Evolutionary conservation across 2,329 filamentous ascomycete species (phyloP).

Genomic region (Calonectria honghensis): DNA sequence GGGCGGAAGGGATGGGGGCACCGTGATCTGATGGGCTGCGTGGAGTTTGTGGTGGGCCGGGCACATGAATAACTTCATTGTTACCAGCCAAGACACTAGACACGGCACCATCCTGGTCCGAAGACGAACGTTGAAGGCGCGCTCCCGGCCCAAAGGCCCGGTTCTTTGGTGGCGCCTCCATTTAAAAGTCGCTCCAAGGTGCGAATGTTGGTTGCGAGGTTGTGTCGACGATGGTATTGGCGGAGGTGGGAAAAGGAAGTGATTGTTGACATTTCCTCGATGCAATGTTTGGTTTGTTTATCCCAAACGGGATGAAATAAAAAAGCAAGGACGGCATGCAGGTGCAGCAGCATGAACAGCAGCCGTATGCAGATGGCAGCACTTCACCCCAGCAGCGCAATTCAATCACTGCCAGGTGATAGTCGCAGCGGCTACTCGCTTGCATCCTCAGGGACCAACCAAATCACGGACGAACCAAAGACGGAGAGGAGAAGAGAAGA

Average conservation of each 20-base stretch:
- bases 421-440: background rate
- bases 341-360: background rate
- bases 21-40: background rate
- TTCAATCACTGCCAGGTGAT: constrained; percentile 1
- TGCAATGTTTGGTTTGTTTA: background rate
- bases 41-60: background rate
- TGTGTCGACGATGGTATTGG: background rate
- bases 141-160: too few species aligned
- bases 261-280: constrained; percentile 1
- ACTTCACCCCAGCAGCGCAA: constrained; percentile 4
- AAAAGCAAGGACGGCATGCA: constrained; percentile 17
- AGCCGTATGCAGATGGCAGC: constrained; percentile 11
- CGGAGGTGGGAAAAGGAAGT: background rate
- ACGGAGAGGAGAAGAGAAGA: background rate
- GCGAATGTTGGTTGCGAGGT: background rate
- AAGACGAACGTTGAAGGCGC: too few species aligned
- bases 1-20: background rate
- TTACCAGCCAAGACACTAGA: background rate
- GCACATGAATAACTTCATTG: background rate
- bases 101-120: background rate
- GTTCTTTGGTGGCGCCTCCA: background rate
- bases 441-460: constrained; percentile 12
- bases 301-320: constrained; percentile 10
- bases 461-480: background rate
- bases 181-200: background rate